Conservation (phyloP, 2,329 filamentous ascomycete species). For the Scleromitrula shiraiana region DNA sequence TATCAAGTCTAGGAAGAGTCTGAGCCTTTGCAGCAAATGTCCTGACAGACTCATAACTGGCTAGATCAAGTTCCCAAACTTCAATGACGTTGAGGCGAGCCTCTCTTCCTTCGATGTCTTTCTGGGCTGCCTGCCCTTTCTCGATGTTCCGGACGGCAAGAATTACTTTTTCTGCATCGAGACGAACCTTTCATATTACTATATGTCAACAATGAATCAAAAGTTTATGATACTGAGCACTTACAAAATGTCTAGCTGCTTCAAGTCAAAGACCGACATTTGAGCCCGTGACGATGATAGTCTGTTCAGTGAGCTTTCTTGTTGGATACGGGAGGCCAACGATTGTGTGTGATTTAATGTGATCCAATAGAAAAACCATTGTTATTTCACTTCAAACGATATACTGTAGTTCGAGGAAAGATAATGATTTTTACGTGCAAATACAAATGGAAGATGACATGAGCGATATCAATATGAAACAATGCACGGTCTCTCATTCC, state of each 20-base stretch:
- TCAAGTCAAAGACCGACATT: constrained; percentile 25
- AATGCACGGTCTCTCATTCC: too few relatives aligned
- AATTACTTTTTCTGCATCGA: constrained; percentile 33
- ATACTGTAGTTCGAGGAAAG: too few relatives aligned
- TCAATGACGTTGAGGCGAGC: constrained; percentile 5
- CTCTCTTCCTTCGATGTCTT: constrained; percentile 24
- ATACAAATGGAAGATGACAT: too few relatives aligned
- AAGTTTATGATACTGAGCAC: too few relatives aligned
- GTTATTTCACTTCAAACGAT: too few relatives aligned
- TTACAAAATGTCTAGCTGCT: constrained; percentile 29
- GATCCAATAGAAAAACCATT: background rate
- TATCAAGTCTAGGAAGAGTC: constrained; percentile 11
- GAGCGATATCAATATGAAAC: too few relatives aligned
- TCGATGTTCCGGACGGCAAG: constrained; percentile 34
- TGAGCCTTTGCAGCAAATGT: constrained; percentile 8
- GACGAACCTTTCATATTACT: too few relatives aligned
- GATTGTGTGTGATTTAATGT: background rate
- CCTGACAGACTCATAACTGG: constrained; percentile 10
- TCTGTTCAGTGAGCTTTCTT: constrained; percentile 7
- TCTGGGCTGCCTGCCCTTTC: constrained; percentile 31
- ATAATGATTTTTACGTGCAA: too few relatives aligned
- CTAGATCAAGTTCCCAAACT: constrained; percentile 16
- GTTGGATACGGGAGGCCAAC: constrained; percentile 2
- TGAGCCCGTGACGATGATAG: constrained; percentile 7
- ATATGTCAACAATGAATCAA: too few relatives aligned